A percentile compares a stretch with the other conserved stretches of the same genome.
Conservation (phyloP, 768 basidiomycete species). For the Tricholoma hemisulphureum region DNA sequence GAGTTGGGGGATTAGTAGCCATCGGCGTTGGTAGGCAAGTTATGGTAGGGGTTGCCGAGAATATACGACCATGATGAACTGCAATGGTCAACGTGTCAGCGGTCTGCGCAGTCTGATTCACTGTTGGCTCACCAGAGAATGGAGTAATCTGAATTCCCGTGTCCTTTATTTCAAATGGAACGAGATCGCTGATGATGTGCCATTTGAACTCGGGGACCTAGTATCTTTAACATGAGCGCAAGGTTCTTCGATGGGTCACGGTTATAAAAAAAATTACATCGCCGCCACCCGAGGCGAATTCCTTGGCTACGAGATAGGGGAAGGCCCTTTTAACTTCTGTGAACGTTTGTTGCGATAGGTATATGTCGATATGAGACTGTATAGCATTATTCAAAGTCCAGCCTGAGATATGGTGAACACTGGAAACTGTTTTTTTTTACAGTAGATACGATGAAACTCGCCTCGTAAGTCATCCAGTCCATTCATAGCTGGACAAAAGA, state of each 20-base stretch:
- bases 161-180: constrained; percentile 64
- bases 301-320: constrained; percentile 78
- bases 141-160: constrained; percentile 66
- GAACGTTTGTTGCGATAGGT: constrained; percentile 65
- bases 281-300: constrained; percentile 77
- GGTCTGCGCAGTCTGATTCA: background rate
- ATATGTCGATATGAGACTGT: constrained; percentile 73
- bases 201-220: constrained; percentile 82
- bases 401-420: constrained; percentile 38
- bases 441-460: constrained; percentile 27
- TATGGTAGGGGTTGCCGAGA: constrained; percentile 40
- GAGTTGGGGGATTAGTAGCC: constrained; percentile 36
- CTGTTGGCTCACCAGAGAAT: constrained; percentile 51
- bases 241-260: background rate
- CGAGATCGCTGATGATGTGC: constrained; percentile 73
- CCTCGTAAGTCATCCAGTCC: constrained; percentile 88
- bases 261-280: constrained; percentile 53
- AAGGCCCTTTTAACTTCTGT: constrained; percentile 66
- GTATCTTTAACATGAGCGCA: background rate
- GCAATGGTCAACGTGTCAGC: constrained; percentile 5
- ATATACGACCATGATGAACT: constrained; percentile 78
- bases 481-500: constrained; percentile 61
- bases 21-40: constrained; percentile 41
- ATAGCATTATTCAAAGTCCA: constrained; percentile 71
- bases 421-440: constrained; percentile 2